Evolutionary conservation across 164 flowering plant genomes (phyloP).

Genomic region (Vitis rotundifolia): DNA sequence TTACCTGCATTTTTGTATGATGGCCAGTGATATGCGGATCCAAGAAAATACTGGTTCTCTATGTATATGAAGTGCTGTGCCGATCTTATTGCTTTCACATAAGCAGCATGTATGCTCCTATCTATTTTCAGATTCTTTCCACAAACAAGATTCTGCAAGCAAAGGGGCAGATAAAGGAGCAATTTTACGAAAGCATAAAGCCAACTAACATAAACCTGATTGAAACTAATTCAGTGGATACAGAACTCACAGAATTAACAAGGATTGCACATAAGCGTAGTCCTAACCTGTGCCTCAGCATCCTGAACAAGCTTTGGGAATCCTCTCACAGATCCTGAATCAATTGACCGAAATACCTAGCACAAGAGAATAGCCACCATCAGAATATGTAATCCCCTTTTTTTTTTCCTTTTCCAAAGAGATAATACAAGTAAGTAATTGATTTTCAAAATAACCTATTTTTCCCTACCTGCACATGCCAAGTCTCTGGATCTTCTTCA

Average conservation of each 20-base stretch:
- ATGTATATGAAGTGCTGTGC: constrained; percentile 77
- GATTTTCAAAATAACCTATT: neutral
- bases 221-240: neutral
- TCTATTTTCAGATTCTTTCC: constrained; percentile 76
- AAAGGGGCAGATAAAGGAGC: neutral
- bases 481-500: constrained; percentile 39
- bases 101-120: constrained; percentile 77
- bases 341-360: constrained; percentile 78
- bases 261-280: neutral
- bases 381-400: neutral
- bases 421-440: neutral
- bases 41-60: constrained; percentile 86
- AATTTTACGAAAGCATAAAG: neutral
- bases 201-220: neutral
- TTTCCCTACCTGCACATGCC: constrained; percentile 45
- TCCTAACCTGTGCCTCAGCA: constrained; percentile 54
- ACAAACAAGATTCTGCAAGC: constrained; percentile 62
- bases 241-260: too few species aligned
- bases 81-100: constrained; percentile 81
- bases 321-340: constrained; percentile 79
- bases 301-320: constrained; percentile 63
- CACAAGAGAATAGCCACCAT: constrained; percentile 3
- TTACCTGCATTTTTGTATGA: constrained; percentile 47
- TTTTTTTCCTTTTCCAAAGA: neutral
- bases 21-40: constrained; percentile 75